Evolutionary conservation across 176 grass and related monocot genomes (phyloP), one percentile per base, ranked within the genome.

Genomic region (Alloteropsis semialata): DNA sequence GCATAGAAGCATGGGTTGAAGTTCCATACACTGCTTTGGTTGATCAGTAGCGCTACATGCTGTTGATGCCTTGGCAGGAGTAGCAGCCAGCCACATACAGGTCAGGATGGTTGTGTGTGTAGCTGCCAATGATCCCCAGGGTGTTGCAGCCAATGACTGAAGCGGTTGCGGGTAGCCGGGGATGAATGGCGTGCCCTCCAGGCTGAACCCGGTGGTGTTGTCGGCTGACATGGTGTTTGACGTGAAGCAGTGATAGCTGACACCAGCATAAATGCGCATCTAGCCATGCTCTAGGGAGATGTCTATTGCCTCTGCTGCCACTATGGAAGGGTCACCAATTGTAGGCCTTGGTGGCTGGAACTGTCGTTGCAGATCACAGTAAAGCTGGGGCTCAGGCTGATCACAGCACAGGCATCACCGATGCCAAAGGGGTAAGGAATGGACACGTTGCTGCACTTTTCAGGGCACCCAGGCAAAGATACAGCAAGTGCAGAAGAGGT

Each of bases 381-480:
- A 6, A 88, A 83, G 45, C 25, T 36, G 21, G 13, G 16, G 15
- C 16, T 83, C 2, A 72, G 10, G 33, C 56, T 83, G 11, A 15
- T 71, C 0, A 74, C 80, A 0, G 86, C 85, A 22, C 72, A 87
- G 5, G 3, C n/a, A 10, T 2, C 16, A 3, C 86, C 65, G 7
- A 88, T 71, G 55, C 86, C 73, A 6, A 88, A 88, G 3, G 86
- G 86, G 65, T 88, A 88, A 30, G 86, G 86, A 33, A 88, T 88
- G 27, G 73, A 25, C 5, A 88, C 55, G 0, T 82, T 14, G 0
- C 86, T 79, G 0, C 86, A 88, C 64, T 77, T 88, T n/a, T 55
- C 43, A 0, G 86, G 86, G 39, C 86, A 88, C 13, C 84, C 84
- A 0, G 84, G 77, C 21, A 81, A 7, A 0, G 48, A 79, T 16